Base-by-base conservation (phyloP, 441 rosid genomes). In the Adansonia grandidieri region DNA sequence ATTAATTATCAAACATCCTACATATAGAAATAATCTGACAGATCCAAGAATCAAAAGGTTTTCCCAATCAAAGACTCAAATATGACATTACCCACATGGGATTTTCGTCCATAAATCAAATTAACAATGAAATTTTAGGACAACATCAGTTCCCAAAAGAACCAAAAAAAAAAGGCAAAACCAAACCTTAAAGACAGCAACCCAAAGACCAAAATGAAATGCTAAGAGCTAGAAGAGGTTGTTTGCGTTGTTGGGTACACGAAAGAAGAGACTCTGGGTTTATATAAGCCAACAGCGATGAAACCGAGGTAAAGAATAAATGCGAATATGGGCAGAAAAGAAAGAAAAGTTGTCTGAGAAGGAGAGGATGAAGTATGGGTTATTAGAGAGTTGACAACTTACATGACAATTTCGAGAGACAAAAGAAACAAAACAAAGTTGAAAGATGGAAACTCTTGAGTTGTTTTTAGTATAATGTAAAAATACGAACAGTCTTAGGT, bases 301-400 rank as follows among this genome's bases (percentile, higher is more conserved):
- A 82, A 82, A 82, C 57, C 84, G 78, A 84, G 82, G 78, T 47
- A 65, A 40, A 47, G 50, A 15, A 74, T 6, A 24, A 54, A 44
- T 14, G 62, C 19, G 42, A 45, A 48, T 61, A 42, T 10, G 37
- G 37, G 57, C 15, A 17, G 60, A 61, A 9, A 57, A 57, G 57
- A 48, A 68, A 45, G 6, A 48, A 47, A 77, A 80, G 84, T 77
- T 71, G 84, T 76, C 85, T 86, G 83, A 80, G 80, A 76, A 76
- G 88, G 74, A 65, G 85, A 78, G 78, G 71, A 28, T 58, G 11
- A 32, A 32, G 37, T 6, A 19, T 6, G 7, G 22, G 14, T 71
- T 70, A 78, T 3, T 13, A 28, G 40, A 5, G 44, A 58, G 17
- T 68, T 44, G 28, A n/a, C 32, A 68, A 10, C 17, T 5, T 71